Conservation (phyloP, 2,329 filamentous ascomycete species). For the Nectriaceae sp. region DNA sequence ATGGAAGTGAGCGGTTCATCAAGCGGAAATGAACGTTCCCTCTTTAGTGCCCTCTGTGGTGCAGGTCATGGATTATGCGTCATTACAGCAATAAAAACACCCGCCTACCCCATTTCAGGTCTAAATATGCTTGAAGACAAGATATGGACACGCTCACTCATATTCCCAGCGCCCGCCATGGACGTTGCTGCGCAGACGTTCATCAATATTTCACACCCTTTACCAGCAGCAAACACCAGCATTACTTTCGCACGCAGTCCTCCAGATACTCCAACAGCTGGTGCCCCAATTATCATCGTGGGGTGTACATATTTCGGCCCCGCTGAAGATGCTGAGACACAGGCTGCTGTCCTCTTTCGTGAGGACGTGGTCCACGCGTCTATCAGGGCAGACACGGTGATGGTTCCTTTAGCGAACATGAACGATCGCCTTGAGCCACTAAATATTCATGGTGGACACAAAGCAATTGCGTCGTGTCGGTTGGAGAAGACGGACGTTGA, state of each 20-base stretch:
- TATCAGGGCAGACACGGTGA: conserved; percentile 22
- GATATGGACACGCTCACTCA: conserved; percentile 33
- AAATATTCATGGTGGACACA: conserved; percentile 33
- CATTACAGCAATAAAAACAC: conserved; percentile 31
- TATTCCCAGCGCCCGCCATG: conserved; percentile 29
- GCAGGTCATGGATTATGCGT: conserved; percentile 37
- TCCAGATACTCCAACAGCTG: conserved; percentile 29
- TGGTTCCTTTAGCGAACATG: conserved; percentile 19
- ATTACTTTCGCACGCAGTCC: conserved; percentile 32
- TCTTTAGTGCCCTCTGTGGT: conserved; percentile 36
- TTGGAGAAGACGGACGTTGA: conserved; percentile 13
- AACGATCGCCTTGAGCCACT: conserved; percentile 24
- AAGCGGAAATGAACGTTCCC: conserved; percentile 19
- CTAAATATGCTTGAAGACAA: conserved; percentile 31
- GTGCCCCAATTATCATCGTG: conserved; percentile 31
- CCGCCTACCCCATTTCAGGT: conserved; percentile 20
- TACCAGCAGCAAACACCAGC: conserved; percentile 13
- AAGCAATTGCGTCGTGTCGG: conserved; percentile 26
- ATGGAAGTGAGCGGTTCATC: conserved; percentile 16
- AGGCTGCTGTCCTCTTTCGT: conserved; percentile 16
- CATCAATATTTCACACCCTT: conserved; percentile 15
- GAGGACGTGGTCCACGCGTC: conserved; percentile 17
- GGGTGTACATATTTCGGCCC: conserved; percentile 27
- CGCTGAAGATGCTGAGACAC: conserved; percentile 22
- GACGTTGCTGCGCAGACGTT: conserved; percentile 23